A percentile compares a stretch with the other conserved stretches of the same genome.
phyloP scores from a whole-genome alignment of 805 yeast genomes.

The Scheffersomyces ergatensis region DNA sequence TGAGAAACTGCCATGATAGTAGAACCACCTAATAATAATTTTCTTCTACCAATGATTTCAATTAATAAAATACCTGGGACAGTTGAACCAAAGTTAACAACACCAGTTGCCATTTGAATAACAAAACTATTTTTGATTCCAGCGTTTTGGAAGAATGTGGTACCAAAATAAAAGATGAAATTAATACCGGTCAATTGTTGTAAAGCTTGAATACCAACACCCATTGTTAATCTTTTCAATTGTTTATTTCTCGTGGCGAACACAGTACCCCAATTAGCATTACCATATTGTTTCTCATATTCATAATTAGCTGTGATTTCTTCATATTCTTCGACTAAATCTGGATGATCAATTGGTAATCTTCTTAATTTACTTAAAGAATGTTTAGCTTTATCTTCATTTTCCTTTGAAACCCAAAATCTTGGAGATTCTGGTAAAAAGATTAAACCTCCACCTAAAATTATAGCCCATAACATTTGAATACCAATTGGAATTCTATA shows the following conservation, averaged over 20 bases:
- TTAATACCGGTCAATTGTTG: slow-evolving; percentile 92
- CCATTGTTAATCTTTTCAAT: slow-evolving; percentile 46
- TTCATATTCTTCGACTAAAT: slow-evolving; percentile 64
- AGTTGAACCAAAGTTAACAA: slow-evolving; percentile 38
- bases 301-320: slow-evolving; percentile 76
- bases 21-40: slow-evolving; percentile 59
- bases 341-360: slow-evolving; percentile 64
- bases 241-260: slow-evolving; percentile 62
- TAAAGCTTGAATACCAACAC: slow-evolving; percentile 66
- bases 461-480: slow-evolving; percentile 36
- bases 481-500: slow-evolving; percentile 42
- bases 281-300: slow-evolving; percentile 59
- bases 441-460: slow-evolving; percentile 30
- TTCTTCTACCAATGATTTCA: slow-evolving; percentile 59
- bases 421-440: slow-evolving; percentile 40
- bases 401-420: slow-evolving; percentile 28
- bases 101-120: slow-evolving; percentile 37
- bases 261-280: slow-evolving; percentile 51
- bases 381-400: slow-evolving; percentile 24
- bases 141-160: slow-evolving; percentile 68
- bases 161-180: slow-evolving; percentile 87
- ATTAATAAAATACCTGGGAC: slow-evolving; percentile 33
- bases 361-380: slow-evolving; percentile 32
- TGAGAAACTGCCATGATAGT: slow-evolving; percentile 60
- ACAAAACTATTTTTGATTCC: slow-evolving; percentile 55